These are phyloP conservation scores for Oryza brachyantha DNA, from an alignment of 176 grass and related monocot genomes.

Conservation along the genomic window DNA sequence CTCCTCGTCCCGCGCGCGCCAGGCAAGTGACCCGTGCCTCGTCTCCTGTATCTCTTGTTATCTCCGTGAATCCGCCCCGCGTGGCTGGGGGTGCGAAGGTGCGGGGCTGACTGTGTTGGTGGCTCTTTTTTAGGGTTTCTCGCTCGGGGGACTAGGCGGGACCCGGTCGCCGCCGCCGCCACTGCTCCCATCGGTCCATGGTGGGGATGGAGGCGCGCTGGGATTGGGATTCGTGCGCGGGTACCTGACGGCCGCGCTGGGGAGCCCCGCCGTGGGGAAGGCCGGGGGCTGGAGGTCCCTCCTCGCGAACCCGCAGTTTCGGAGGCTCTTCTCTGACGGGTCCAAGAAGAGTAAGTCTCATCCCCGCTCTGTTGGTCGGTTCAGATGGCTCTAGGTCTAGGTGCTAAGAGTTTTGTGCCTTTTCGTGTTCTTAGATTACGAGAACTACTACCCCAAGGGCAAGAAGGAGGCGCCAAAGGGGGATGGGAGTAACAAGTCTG, in stretches of 20 bases:
- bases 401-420: not conserved
- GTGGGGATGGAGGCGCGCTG: slow-evolving; percentile 18
- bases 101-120: slow-evolving; percentile 18
- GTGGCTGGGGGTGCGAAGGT: not conserved
- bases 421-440: slow-evolving; percentile 64
- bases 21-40: slow-evolving; percentile 15
- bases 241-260: slow-evolving; percentile 59
- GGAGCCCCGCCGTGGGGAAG: slow-evolving; percentile 38
- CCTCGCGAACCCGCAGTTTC: slow-evolving; percentile 69
- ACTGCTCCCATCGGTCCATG: slow-evolving; percentile 28
- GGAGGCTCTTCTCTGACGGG: slow-evolving; percentile 63
- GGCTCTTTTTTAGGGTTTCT: slow-evolving; percentile 52
- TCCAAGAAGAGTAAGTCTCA: slow-evolving; percentile 74
- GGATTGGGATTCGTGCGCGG: slow-evolving; percentile 43
- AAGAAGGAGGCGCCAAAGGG: slow-evolving; percentile 91
- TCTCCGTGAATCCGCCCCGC: not conserved
- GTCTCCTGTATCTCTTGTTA: not conserved
- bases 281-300: slow-evolving; percentile 61
- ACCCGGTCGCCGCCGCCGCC: slow-evolving; percentile 19
- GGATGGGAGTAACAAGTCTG: slow-evolving; percentile 66
- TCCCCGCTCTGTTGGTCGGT: not conserved
- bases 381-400: not conserved
- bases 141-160: slow-evolving; percentile 34
- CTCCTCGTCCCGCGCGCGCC: slow-evolving; percentile 38
- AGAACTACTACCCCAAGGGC: slow-evolving; percentile 81